Evolutionary conservation across 2,329 filamentous ascomycete genomes (phyloP).

Genomic region (Ophiostoma pallidulum): DNA sequence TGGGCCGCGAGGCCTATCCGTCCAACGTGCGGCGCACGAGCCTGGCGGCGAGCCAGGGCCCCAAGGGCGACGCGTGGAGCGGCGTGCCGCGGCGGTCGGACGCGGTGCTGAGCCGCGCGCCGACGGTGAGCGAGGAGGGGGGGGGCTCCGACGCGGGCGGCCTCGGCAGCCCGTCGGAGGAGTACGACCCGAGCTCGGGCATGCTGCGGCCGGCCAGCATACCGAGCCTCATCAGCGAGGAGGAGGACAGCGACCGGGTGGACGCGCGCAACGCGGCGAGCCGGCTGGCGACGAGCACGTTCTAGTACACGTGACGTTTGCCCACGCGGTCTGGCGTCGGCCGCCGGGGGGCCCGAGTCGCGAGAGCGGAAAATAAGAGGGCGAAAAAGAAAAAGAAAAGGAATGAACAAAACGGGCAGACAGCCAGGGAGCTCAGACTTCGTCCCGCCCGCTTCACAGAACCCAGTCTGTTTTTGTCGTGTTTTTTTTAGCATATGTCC

Average conservation of each 20-base stretch:
- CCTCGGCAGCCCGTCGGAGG: slow-evolving; percentile 27
- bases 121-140: too few relatives aligned
- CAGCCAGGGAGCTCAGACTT: too few relatives aligned
- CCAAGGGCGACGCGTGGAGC: slow-evolving; percentile 97
- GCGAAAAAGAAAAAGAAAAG: too few relatives aligned
- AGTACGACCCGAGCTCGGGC: slow-evolving; percentile 29
- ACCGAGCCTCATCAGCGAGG: slow-evolving; percentile 52
- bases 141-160: slow-evolving; percentile 31
- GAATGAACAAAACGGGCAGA: too few relatives aligned
- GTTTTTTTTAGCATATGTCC: too few relatives aligned
- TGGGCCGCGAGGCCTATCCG: slow-evolving; percentile 84
- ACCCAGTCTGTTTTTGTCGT: too few relatives aligned
- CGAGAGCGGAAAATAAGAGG: too few relatives aligned
- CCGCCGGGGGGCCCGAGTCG: too few relatives aligned
- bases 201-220: slow-evolving; percentile 31
- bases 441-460: too few relatives aligned
- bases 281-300: slow-evolving; percentile 86
- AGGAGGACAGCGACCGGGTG: slow-evolving; percentile 86
- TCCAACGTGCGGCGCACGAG: slow-evolving; percentile 56
- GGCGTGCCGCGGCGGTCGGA: slow-evolving; percentile 70
- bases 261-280: slow-evolving; percentile 95
- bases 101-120: slow-evolving; percentile 57
- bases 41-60: slow-evolving; percentile 81
- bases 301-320: too few relatives aligned
- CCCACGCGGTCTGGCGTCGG: too few relatives aligned